Evolutionary conservation across 2,329 filamentous ascomycete species (phyloP), one percentile per base, ranked within the genome.

Genomic region (Paracoccidioides brasiliensis): DNA sequence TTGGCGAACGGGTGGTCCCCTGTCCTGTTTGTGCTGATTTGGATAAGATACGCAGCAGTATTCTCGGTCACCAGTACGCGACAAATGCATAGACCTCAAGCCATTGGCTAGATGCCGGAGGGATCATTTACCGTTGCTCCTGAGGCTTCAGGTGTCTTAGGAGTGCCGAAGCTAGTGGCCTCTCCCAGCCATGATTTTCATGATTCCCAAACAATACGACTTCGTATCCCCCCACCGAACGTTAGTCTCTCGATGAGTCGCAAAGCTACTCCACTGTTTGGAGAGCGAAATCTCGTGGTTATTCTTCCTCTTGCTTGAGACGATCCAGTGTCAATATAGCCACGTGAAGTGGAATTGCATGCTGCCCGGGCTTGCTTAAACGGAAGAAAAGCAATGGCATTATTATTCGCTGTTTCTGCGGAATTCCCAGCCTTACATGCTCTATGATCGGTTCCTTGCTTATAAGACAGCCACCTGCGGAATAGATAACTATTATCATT

Each of bases 221-320:
- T n/a, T 35, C 44, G 43, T 46, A 48, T 32, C 6, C 15, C 28
- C 14, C 43, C 43, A 37, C 28, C 40, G 44, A 54, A 44, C 42
- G 53, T 46, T 41, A 54, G 35, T 15, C 38, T 48, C 53, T 42
- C 53, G 53, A 54, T 54, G 44, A 54, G 53, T 43, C 44, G 53
- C 53, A 54, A 37, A 35, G 22, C 10, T n/a, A 43, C 2, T 4
- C 10, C 28, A 12, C 9, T 48, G 5, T 3, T n/a, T 48, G 1
- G 14, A 50, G 37, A 1, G 12, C 30, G 12, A 33, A 14, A 22
- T 22, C 22, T 22, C 22, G 22, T 22, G 22, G 22, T 22, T 22
- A 22, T 22, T 22, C 1, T 22, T 22, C 22, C 22, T 1, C 35
- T 32, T 28, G 14, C 35, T 41, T 35, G 28, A 30, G 15, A 32